phyloP scores from a whole-genome alignment of 768 basidiomycete species.

The Naganishia vaughanmartiniae region DNA sequence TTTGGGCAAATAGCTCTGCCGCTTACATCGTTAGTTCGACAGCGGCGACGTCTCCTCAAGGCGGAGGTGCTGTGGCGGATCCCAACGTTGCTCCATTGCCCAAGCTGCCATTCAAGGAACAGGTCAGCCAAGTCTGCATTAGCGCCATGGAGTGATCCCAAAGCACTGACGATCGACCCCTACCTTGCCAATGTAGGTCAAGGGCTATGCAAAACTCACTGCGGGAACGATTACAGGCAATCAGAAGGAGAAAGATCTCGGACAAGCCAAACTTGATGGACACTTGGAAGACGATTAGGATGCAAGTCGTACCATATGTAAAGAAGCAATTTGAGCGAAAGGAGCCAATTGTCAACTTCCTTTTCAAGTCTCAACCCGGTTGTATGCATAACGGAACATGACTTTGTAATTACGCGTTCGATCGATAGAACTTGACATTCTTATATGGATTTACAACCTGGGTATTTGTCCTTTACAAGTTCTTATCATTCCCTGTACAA shows the following conservation, averaged over 20 bases:
- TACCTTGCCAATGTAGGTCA: conserved; percentile 5
- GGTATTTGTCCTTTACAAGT: background rate
- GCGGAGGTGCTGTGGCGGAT: conserved; percentile 11
- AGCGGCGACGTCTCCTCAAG: background rate
- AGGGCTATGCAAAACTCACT: conserved; percentile 26
- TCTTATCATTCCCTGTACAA: background rate
- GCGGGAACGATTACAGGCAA: conserved; percentile 11
- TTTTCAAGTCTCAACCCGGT: background rate
- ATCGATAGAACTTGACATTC: background rate
- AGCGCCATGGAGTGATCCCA: background rate
- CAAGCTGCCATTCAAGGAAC: conserved; percentile 22
- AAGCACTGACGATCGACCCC: background rate
- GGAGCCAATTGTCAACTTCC: too few relatives aligned
- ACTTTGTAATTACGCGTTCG: background rate
- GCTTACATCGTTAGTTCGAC: background rate
- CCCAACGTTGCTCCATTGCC: background rate
- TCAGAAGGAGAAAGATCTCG: conserved; percentile 16
- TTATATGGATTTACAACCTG: background rate
- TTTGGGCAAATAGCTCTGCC: background rate
- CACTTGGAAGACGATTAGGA: conserved; percentile 17
- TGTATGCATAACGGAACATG: background rate
- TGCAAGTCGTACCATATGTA: background rate
- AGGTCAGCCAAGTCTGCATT: background rate
- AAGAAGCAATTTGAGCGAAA: too few relatives aligned
- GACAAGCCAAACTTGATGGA: conserved; percentile 23